Evolutionary conservation across 345 rosid genomes (phyloP), one percentile per base, ranked within the genome.

Genomic region (Sonneratia alba): DNA sequence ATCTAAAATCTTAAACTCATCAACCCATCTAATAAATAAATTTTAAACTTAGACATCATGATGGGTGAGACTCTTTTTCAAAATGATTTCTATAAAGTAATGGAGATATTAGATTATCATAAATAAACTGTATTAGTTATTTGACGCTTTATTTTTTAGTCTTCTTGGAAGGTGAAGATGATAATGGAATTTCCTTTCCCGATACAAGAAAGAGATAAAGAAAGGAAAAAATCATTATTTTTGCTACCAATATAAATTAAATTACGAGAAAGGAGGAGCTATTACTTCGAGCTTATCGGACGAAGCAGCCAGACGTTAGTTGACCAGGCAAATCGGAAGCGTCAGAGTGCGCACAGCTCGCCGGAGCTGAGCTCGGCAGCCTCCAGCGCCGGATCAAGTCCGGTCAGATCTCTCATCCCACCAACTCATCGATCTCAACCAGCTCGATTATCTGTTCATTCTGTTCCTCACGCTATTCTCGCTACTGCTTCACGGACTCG

Each of bases 321-420:
- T 67, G 69, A 40, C 69, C 69, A 5, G 43, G 38, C 69, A 49
- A 66, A 19, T 36, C 48, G 47, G 48, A 66, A 18, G 6, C 38
- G 7, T 66, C 45, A 14, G 68, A 66, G 34, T 4, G 32, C 69
- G 69, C 12, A 18, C 40, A 18, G 69, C 69, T 37, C 48, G 69
- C 69, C 42, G 69, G 49, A 67, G 49, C 49, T 67, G 32, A 67
- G 48, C 49, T 67, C 32, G 38, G 69, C 69, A 40, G 21, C 49
- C 69, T 22, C 22, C n/a, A 40, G 18, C 48, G 49, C 69, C 69
- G 56, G 19, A 34, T 45, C 27, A 37, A 53, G 32, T 37, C 69
- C 69, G 69, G 69, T 24, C 21, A 68, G 70, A 68, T 68, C 49
- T 12, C 70, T 19, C 34, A 24, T 19, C 7, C 55, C 36, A 12